Evolutionary conservation across 345 rosid genomes (phyloP).

Genomic region (Citrus trifoliata): DNA sequence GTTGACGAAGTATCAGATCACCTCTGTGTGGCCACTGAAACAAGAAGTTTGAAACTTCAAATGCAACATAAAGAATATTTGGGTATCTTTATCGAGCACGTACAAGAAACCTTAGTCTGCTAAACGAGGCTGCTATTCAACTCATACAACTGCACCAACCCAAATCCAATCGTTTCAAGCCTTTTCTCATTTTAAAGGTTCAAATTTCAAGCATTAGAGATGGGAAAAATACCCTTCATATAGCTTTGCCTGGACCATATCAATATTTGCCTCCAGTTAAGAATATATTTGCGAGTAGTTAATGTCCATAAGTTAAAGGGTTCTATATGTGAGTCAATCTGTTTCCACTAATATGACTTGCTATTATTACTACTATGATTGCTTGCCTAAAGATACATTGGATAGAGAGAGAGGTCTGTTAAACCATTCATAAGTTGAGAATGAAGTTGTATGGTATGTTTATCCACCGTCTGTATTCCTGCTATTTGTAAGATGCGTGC

Average conservation of each 20-base stretch:
- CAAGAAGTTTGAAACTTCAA: neutral
- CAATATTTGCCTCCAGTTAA: neutral
- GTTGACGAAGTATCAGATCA: neutral
- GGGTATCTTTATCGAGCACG: neutral
- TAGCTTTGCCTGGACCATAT: slow-evolving; percentile 6
- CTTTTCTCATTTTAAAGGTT: neutral
- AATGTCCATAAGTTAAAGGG: neutral
- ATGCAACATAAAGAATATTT: neutral
- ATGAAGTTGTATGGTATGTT: neutral
- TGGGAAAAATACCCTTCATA: neutral
- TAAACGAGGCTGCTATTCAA: slow-evolving; percentile 5
- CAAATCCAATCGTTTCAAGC: neutral
- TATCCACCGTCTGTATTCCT: no score
- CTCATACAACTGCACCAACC: neutral
- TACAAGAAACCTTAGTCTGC: slow-evolving; percentile 1
- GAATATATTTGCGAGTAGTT: neutral
- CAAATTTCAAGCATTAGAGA: slow-evolving; percentile 9
- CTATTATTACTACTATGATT: neutral
- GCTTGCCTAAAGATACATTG: no score
- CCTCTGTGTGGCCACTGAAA: neutral
- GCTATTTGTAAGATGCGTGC: neutral
- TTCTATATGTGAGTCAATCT: neutral
- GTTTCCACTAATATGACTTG: neutral
- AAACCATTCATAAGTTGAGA: neutral
- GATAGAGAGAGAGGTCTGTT: neutral